Evolutionary conservation across 331 rosid species (phyloP).

Genomic region (Malus hybrid): DNA sequence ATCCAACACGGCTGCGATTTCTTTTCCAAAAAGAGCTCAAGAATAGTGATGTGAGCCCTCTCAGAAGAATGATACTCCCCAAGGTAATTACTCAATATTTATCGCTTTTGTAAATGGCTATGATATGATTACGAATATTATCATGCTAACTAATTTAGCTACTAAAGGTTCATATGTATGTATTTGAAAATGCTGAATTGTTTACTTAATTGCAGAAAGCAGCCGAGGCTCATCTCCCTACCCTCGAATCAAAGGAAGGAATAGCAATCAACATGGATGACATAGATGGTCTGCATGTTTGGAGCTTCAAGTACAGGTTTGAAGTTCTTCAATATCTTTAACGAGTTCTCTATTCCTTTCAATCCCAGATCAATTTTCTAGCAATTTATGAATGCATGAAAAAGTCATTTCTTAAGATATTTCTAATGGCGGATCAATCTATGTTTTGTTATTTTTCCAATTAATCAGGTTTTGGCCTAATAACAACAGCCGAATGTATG

Average conservation of each 20-base stretch:
- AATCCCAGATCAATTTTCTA: neutral
- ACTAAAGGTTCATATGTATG: neutral
- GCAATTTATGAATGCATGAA: neutral
- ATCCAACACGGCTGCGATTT: slow-evolving; percentile 51
- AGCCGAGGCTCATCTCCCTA: slow-evolving; percentile 79
- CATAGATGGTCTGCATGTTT: slow-evolving; percentile 70
- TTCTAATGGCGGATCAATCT: neutral
- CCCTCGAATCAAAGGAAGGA: slow-evolving; percentile 80
- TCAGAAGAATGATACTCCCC: slow-evolving; percentile 86
- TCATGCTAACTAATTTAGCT: neutral
- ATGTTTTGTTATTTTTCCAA: neutral
- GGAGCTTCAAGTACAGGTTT: slow-evolving; percentile 95
- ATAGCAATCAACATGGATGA: slow-evolving; percentile 72
- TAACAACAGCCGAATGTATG: slow-evolving; percentile 93
- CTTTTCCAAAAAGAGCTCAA: slow-evolving; percentile 86
- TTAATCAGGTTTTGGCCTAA: slow-evolving; percentile 87
- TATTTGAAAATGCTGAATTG: neutral
- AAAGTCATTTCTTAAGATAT: neutral
- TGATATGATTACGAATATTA: neutral
- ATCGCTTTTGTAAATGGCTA: neutral
- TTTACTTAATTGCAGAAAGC: slow-evolving; percentile 50
- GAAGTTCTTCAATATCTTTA: neutral
- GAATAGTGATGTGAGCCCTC: slow-evolving; percentile 92
- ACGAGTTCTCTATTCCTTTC: neutral
- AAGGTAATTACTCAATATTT: slow-evolving; percentile 39